Percentiles rank a stretch among this genome's conserved stretches.
Conservation (phyloP, 179 eudicot species). For the Beta macrorhiza region DNA sequence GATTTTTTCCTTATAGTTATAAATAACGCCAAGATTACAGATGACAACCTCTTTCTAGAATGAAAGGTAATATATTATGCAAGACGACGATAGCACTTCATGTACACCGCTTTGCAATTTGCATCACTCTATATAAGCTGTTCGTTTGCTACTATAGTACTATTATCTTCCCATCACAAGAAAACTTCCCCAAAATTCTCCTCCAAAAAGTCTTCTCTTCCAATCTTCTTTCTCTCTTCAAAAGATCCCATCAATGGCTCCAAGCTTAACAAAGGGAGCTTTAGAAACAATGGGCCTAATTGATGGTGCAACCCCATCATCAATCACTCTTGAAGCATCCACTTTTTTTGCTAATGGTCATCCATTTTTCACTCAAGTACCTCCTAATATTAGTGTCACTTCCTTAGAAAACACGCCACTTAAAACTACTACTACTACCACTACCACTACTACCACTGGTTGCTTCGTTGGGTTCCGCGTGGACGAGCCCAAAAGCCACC, state of each 20-base stretch:
- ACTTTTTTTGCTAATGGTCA: constrained; percentile 29
- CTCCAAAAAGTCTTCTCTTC: too few species aligned
- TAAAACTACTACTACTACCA: background rate
- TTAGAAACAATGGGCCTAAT: constrained; percentile 5
- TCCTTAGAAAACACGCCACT: constrained; percentile 2
- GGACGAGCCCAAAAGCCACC: background rate
- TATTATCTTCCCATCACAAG: background rate
- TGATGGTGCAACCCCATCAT: background rate
- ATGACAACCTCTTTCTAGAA: too few species aligned
- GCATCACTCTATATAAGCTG: background rate
- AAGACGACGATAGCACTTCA: too few species aligned
- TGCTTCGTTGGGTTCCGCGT: constrained; percentile 13
- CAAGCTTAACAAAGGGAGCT: constrained; percentile 23
- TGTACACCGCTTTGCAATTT: background rate
- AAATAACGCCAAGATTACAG: too few species aligned
- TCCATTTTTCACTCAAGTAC: constrained; percentile 22
- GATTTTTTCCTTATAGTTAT: too few species aligned
- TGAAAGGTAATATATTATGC: too few species aligned
- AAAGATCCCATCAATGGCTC: constrained; percentile 9
- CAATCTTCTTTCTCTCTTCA: background rate
- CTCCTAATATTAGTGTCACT: constrained; percentile 21
- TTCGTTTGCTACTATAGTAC: too few species aligned
- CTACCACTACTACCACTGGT: background rate
- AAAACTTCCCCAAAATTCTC: background rate
- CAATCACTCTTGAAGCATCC: constrained; percentile 25